These are phyloP conservation scores for Hymenoscyphus repandus DNA, from an alignment of 2,329 filamentous ascomycete species.

Conservation along the genomic window DNA sequence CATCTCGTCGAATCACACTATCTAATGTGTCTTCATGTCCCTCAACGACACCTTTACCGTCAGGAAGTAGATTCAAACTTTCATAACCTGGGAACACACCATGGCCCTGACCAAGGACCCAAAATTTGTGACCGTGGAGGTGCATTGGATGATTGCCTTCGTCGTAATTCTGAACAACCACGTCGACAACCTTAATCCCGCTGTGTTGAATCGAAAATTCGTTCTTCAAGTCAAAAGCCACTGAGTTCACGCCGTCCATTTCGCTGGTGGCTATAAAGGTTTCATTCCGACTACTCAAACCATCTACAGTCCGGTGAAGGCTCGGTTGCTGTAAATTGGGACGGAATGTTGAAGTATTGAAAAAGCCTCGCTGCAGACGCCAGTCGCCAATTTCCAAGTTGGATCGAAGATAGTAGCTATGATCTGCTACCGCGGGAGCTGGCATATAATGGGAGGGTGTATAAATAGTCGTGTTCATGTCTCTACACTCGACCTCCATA, in stretches of 20 bases:
- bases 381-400: constrained; percentile 57
- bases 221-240: constrained; percentile 37
- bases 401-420: constrained; percentile 48
- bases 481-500: constrained; percentile 29
- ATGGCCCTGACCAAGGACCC: constrained; percentile 56
- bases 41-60: constrained; percentile 25
- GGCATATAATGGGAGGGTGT: constrained; percentile 38
- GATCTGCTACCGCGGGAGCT: constrained; percentile 43
- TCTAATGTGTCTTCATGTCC: constrained; percentile 32
- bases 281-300: constrained; percentile 39
- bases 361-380: constrained; percentile 51
- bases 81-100: constrained; percentile 47
- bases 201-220: constrained; percentile 62
- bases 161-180: constrained; percentile 74
- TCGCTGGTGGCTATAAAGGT: constrained; percentile 38
- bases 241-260: constrained; percentile 47
- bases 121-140: constrained; percentile 73
- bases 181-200: constrained; percentile 57
- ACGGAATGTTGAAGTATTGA: constrained; percentile 52
- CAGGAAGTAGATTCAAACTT: constrained; percentile 34
- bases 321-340: constrained; percentile 43
- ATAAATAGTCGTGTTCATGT: constrained; percentile 38
- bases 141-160: constrained; percentile 66
- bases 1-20: constrained; percentile 46
- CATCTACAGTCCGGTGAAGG: constrained; percentile 45